Conservation (phyloP, 768 basidiomycete species). For the Coprinopsis marcescibilis region DNA sequence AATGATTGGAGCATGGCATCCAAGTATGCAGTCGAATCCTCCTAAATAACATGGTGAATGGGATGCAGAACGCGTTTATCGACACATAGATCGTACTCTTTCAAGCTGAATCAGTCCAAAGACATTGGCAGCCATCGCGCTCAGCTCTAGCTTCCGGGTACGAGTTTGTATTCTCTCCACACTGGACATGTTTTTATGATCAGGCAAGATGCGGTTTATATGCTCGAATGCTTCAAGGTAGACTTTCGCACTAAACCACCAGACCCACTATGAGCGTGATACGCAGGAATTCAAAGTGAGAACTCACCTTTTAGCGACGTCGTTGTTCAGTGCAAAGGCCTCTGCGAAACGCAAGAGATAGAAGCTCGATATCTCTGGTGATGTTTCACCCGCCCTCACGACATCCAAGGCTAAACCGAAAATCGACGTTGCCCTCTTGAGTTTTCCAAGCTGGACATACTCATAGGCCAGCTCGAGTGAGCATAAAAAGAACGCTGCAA, state of each 20-base stretch:
- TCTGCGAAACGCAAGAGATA: constrained; percentile 66
- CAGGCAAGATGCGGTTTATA: constrained; percentile 32
- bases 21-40: constrained; percentile 53
- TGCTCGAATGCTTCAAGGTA: constrained; percentile 58
- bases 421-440: constrained; percentile 56
- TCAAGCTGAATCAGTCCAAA: constrained; percentile 62
- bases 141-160: constrained; percentile 55
- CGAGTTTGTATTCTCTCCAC: constrained; percentile 54
- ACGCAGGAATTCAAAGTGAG: not conserved
- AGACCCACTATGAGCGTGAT: constrained; percentile 3
- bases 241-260: constrained; percentile 32
- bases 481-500: constrained; percentile 51
- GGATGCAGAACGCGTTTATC: constrained; percentile 1
- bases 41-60: constrained; percentile 33
- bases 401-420: constrained; percentile 52
- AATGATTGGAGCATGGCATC: constrained; percentile 61
- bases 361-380: constrained; percentile 46
- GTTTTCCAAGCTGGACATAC: constrained; percentile 73
- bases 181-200: constrained; percentile 46
- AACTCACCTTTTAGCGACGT: constrained; percentile 52
- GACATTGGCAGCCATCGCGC: constrained; percentile 66
- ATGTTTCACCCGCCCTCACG: constrained; percentile 37
- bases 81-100: constrained; percentile 37
- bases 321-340: constrained; percentile 53
- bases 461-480: constrained; percentile 76